Evolutionary conservation across 2,329 filamentous ascomycete genomes (phyloP), one percentile per base, ranked within the genome.

Genomic region (Aspergillus ochraceoroseus): DNA sequence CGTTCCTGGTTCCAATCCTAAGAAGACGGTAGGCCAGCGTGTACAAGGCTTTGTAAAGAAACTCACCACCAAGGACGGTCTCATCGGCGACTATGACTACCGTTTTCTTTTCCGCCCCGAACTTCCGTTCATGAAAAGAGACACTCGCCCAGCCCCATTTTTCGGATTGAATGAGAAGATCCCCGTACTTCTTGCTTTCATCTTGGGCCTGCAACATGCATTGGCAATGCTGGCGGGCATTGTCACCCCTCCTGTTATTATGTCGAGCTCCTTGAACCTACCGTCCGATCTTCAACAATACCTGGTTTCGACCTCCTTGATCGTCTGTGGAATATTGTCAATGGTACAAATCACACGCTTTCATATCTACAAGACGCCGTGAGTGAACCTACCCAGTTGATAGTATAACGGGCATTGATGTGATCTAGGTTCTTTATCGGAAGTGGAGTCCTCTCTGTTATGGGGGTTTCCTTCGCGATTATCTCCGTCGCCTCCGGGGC

Each of bases 61-160:
- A 15, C 11, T 31, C 29, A 12, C 20, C 20, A 22, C 20, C 20
- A 22, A 22, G 9, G 75, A 88, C 1, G 89, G 89, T 9, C 74
- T 95, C 17, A 65, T 95, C 41, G 89, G 89, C 47, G 74, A 80
- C 54, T 95, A 95, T 65, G 85, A 95, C 73, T 95, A 95, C 74
- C 85, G 63, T 23, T 92, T 87, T 57, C 80, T 95, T 23, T 94
- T 95, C 72, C 79, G 71, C 15, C 85, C 75, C 1, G 88, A 85
- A 51, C 66, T 95, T 17, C 89, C 89, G 0, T 95, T 95, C 64
- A 80, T 92, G 73, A 80, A 76, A 58, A 79, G 76, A 60, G 56
- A 68, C 7, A 69, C 68, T 7, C 66, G 70, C 41, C 70, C 73
- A 8, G 74, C 78, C 2, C 82, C 82, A 0, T 85, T 85, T 63